Percentiles rank a stretch among this genome's conserved stretches.
phyloP scores from a whole-genome alignment of 164 flowering plant species.

The Aristolochia contorta region DNA sequence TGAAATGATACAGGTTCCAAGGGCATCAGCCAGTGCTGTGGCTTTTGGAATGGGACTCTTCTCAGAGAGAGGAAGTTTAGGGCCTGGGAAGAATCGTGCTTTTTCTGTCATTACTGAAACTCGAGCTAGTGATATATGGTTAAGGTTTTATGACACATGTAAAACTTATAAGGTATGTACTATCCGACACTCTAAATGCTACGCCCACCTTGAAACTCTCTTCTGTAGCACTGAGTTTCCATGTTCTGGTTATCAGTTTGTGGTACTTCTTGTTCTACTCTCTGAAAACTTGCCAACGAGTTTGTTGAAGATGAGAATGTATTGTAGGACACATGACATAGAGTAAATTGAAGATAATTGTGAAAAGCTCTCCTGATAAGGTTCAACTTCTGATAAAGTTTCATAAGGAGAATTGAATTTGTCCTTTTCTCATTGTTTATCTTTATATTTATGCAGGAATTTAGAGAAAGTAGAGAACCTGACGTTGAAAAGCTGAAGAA shows the following conservation, averaged over 20 bases:
- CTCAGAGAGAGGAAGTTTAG: slow-evolving; percentile 65
- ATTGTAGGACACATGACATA: too few relatives aligned
- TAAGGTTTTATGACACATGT: slow-evolving; percentile 86
- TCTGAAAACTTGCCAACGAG: background rate
- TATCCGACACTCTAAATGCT: background rate
- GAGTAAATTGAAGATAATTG: too few relatives aligned
- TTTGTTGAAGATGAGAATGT: too few relatives aligned
- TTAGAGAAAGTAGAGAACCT: slow-evolving; percentile 62
- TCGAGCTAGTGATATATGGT: slow-evolving; percentile 85
- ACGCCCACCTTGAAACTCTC: too few relatives aligned
- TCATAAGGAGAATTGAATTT: background rate
- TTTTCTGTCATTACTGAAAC: slow-evolving; percentile 87
- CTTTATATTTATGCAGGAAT: slow-evolving; percentile 33
- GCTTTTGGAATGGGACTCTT: slow-evolving; percentile 96
- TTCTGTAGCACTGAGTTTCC: too few relatives aligned
- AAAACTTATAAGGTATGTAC: slow-evolving; percentile 68
- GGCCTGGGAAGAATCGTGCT: slow-evolving; percentile 69
- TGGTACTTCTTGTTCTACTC: too few relatives aligned
- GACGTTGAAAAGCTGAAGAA: slow-evolving; percentile 73
- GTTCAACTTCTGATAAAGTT: too few relatives aligned
- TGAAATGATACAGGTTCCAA: slow-evolving; percentile 47
- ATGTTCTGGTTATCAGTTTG: too few relatives aligned
- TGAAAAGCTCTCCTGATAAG: too few relatives aligned
- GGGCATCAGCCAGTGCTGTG: slow-evolving; percentile 98
- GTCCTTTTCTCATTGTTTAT: background rate